A percentile compares a stretch with the other conserved stretches of the same genome.
These are phyloP conservation scores for Phytophthora nicotianae DNA, from an alignment of 352 stramenopile genomes.

Conservation along the genomic window DNA sequence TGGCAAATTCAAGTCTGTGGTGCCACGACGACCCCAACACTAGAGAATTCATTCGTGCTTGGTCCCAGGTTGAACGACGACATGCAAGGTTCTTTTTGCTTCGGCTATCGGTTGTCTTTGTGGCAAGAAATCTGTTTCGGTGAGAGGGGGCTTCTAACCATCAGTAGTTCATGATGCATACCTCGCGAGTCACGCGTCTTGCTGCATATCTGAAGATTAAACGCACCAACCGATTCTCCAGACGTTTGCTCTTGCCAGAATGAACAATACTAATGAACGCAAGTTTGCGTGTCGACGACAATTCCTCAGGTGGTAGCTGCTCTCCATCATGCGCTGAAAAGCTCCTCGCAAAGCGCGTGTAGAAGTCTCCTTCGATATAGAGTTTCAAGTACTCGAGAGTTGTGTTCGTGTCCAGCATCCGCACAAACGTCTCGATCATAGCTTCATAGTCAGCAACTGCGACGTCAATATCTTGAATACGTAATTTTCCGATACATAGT, in stretches of 20 bases:
- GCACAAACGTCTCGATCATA: slow-evolving; percentile 18
- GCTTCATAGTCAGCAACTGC: slow-evolving; percentile 16
- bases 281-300: slow-evolving; percentile 8
- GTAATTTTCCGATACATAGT: slow-evolving; percentile 22
- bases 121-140: background rate
- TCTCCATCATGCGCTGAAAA: slow-evolving; percentile 17
- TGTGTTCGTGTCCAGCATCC: slow-evolving; percentile 23
- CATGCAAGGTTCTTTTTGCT: background rate
- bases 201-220: slow-evolving; percentile 26
- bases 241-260: background rate
- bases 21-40: background rate
- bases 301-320: slow-evolving; percentile 3
- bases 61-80: background rate
- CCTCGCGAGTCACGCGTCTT: slow-evolving; percentile 8
- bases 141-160: background rate
- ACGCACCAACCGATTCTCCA: slow-evolving; percentile 6
- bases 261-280: slow-evolving; percentile 12
- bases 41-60: background rate
- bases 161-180: slow-evolving; percentile 36
- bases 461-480: slow-evolving; percentile 21
- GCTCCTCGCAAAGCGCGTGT: slow-evolving; percentile 12
- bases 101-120: background rate
- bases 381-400: slow-evolving; percentile 24
- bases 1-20: background rate
- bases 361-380: slow-evolving; percentile 21